Base-by-base conservation (phyloP, 2,329 filamentous ascomycete genomes). In the Botrytis porri region DNA sequence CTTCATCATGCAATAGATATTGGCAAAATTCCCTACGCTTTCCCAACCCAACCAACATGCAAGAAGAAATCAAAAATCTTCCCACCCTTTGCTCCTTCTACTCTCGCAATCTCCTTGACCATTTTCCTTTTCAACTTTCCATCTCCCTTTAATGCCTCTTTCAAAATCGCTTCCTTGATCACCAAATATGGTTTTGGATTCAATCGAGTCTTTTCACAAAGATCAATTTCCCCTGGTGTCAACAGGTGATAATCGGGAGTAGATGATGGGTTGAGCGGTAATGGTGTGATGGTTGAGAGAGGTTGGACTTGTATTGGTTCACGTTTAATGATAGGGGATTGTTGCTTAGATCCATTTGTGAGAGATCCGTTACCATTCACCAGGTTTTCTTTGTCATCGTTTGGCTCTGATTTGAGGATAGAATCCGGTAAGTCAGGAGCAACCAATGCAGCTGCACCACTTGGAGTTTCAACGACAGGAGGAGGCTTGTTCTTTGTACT, bases 41-140 rank as follows among this genome's bases (percentile, higher is more conserved):
- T 96, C 45, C 90, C 92, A 74, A 98, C 91, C 94, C 95, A 98
- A 4, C 95, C 96, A 72, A 90, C 91, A 80, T 94, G 93, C 75
- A 97, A 93, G 84, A 98, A 95, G 81, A 98, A 98, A 82, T 98
- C 96, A 83, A 95, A 98, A 73, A 98, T 89, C 76, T 93, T 88
- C 29, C 92, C 91, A 0, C 93, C 92, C 82, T 98, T 98, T 76
- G 92, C 92, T 16, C 90, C 88, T 79, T 98, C 95, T 70, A 98
- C 88, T 81, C 90, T 83, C 80, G 92, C 95, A 39, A 98, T 91
- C 80, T 97, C 93, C 80, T 92, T 93, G 3, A 94, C 94, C 77
- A 95, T 91, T 83, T 98, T 98, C 87, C 96, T 97, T 86, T 97
- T 98, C 12, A 99, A 84, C 20, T 87, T 88, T 1, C 96, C 96